Conservation (phyloP, 2,329 filamentous ascomycete genomes). For the Paraconiothyrium sp. region DNA sequence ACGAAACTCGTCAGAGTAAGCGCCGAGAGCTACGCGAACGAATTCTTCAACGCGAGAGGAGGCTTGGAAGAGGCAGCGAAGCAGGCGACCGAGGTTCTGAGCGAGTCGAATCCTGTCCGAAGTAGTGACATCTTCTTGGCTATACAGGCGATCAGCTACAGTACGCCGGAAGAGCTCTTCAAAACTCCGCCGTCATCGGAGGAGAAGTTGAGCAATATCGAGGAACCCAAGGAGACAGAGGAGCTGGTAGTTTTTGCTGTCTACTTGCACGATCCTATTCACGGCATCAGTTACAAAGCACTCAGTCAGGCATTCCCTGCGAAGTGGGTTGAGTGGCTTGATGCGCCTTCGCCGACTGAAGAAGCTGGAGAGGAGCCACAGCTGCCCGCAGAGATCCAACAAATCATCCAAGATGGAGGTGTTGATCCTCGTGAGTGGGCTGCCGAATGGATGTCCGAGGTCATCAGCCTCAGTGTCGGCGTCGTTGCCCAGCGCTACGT, state of each 20-base stretch:
- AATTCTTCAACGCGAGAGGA: constrained; percentile 82
- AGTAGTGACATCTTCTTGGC: constrained; percentile 95
- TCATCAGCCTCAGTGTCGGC: constrained; percentile 78
- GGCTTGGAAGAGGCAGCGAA: constrained; percentile 83
- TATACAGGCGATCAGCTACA: constrained; percentile 84
- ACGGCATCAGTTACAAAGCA: constrained; percentile 86
- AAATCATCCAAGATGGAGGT: constrained; percentile 77
- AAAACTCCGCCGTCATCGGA: constrained; percentile 63
- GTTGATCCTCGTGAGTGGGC: constrained; percentile 98
- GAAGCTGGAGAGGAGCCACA: constrained; percentile 57
- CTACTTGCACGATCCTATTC: constrained; percentile 86
- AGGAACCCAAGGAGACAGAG: constrained; percentile 66
- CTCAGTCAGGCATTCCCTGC: constrained; percentile 84
- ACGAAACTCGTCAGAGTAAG: constrained; percentile 90
- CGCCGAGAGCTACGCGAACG: constrained; percentile 85
- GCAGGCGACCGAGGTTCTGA: constrained; percentile 79
- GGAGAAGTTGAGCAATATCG: constrained; percentile 63
- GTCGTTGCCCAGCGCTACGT: constrained; percentile 95
- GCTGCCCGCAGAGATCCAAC: constrained; percentile 84
- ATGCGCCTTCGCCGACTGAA: constrained; percentile 60
- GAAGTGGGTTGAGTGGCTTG: constrained; percentile 91
- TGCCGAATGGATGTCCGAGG: constrained; percentile 95
- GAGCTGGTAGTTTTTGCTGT: constrained; percentile 77
- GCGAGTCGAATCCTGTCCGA: constrained; percentile 86
- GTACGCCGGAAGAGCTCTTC: constrained; percentile 74